Conservation (phyloP, 345 rosid species). For the Dovyalis caffra region DNA sequence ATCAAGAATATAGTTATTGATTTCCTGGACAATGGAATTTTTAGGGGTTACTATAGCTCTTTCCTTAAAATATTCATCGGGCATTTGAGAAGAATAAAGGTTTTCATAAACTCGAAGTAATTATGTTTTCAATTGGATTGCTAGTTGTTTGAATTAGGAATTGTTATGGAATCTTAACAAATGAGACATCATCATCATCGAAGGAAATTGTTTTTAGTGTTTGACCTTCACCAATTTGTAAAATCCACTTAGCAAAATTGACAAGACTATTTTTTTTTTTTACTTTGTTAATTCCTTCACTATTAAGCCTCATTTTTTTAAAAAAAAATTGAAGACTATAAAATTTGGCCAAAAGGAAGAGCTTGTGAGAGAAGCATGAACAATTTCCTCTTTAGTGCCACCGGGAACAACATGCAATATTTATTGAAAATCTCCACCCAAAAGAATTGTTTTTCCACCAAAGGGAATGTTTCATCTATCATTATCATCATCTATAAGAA, state of each 20-base stretch:
- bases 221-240: neutral
- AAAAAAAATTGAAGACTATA: no score
- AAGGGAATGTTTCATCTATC: neutral
- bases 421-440: no score
- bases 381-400: no score
- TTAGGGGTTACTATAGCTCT: neutral
- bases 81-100: no score
- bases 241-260: neutral
- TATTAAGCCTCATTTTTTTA: no score
- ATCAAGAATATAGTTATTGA: neutral
- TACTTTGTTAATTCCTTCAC: no score
- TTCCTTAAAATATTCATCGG: neutral
- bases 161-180: neutral
- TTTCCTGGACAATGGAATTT: neutral
- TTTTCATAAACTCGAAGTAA: neutral
- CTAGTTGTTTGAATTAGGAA: no score
- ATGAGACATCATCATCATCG: neutral
- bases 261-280: neutral
- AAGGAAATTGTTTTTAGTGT: fast-evolving
- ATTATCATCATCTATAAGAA: no score
- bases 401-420: no score
- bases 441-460: neutral
- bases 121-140: neutral
- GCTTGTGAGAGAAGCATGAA: no score
- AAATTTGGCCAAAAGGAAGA: no score